phyloP scores from a whole-genome alignment of 345 rosid species.

The Bretschneidera sinensis region DNA sequence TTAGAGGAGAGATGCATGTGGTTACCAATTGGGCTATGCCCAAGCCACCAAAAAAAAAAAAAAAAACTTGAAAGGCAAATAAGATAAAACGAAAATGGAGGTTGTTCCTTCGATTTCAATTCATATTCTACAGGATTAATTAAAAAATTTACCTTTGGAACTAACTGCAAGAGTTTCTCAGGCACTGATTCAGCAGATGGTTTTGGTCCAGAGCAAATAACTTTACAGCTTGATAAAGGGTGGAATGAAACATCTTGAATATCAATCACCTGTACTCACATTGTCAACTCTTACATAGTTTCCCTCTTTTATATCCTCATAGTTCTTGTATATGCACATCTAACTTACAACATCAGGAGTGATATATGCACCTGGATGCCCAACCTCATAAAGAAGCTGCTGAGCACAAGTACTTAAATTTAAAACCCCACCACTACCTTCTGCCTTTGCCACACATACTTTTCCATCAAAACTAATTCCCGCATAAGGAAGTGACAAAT shows the following conservation, averaged over 20 bases:
- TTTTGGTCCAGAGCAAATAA: slow-evolving; percentile 72
- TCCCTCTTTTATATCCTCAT: not conserved
- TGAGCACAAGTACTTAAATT: slow-evolving; percentile 69
- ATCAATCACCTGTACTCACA: slow-evolving; percentile 60
- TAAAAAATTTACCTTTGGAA: slow-evolving; percentile 65
- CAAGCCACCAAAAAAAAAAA: too few species aligned
- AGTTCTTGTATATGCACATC: slow-evolving; percentile 14
- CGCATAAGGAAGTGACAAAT: slow-evolving; percentile 85
- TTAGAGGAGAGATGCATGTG: too few species aligned
- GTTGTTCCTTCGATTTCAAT: not conserved
- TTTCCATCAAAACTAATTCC: slow-evolving; percentile 61
- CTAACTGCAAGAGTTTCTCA: slow-evolving; percentile 65
- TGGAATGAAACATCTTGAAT: slow-evolving; percentile 60
- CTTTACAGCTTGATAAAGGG: slow-evolving; percentile 50
- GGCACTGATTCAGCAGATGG: slow-evolving; percentile 52
- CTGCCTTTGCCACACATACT: slow-evolving; percentile 58
- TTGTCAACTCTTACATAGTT: slow-evolving; percentile 7
- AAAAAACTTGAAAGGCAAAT: too few species aligned
- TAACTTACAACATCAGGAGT: slow-evolving; percentile 88
- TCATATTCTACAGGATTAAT: not conserved
- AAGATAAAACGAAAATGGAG: not conserved
- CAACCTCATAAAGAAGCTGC: slow-evolving; percentile 89
- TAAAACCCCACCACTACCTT: slow-evolving; percentile 74
- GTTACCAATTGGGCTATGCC: too few species aligned
- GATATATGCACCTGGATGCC: slow-evolving; percentile 81